These are phyloP conservation scores for Senna tora DNA, from an alignment of 306 rosid genomes.

Conservation along the genomic window DNA sequence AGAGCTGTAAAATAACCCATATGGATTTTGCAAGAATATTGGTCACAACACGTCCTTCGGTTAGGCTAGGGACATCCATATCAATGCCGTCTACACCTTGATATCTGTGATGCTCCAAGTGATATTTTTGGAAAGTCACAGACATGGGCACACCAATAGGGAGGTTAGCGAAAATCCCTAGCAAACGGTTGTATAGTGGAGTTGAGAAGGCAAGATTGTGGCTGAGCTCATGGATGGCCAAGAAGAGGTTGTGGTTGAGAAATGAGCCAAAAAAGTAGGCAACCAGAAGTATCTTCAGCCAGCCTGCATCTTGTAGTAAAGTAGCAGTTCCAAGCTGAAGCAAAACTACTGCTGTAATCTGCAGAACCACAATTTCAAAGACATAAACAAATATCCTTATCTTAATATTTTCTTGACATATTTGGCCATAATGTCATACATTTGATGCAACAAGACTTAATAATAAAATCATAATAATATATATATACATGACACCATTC, in stretches of 20 bases:
- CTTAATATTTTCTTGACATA: background rate
- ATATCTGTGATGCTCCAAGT: conserved; percentile 90
- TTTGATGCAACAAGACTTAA: conserved; percentile 2
- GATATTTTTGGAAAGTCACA: conserved; percentile 93
- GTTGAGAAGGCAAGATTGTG: conserved; percentile 95
- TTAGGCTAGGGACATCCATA: conserved; percentile 82
- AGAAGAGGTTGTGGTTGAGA: conserved; percentile 92
- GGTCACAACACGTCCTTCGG: conserved; percentile 76
- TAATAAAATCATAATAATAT: conserved; percentile 7
- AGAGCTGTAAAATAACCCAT: conserved; percentile 87
- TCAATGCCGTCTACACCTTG: conserved; percentile 94
- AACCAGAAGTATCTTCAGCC: conserved; percentile 75
- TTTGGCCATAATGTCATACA: background rate
- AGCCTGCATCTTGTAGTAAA: conserved; percentile 61
- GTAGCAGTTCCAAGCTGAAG: conserved; percentile 86
- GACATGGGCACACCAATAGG: conserved; percentile 96
- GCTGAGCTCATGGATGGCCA: conserved; percentile 95
- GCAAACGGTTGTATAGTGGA: conserved; percentile 80
- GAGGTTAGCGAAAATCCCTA: conserved; percentile 90
- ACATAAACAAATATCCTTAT: conserved; percentile 26
- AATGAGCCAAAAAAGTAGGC: conserved; percentile 94
- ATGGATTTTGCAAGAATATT: conserved; percentile 59
- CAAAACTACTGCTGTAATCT: conserved; percentile 71
- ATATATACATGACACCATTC: background rate
- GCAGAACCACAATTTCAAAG: conserved; percentile 46